phyloP scores from a whole-genome alignment of 2,329 filamentous ascomycete species.

The Cercospora sp. region DNA sequence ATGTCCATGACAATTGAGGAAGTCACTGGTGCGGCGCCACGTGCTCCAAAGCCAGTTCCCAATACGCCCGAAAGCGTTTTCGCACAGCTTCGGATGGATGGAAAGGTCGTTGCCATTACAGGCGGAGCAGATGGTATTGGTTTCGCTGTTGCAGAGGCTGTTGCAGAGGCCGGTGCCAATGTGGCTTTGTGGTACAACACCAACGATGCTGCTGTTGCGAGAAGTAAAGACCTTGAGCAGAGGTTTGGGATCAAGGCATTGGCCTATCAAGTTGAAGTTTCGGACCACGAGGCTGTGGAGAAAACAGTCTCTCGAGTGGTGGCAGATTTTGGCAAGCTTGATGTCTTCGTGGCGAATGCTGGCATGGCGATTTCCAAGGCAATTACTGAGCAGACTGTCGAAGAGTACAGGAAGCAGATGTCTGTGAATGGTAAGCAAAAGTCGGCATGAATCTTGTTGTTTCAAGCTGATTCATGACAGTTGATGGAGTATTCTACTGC shows the following conservation, averaged over 20 bases:
- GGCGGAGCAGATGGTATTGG: slow-evolving; percentile 84
- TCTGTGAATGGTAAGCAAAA: slow-evolving; percentile 52
- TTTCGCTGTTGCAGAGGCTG: slow-evolving; percentile 83
- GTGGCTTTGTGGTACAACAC: slow-evolving; percentile 90
- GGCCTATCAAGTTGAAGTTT: slow-evolving; percentile 72
- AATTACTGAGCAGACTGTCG: slow-evolving; percentile 55
- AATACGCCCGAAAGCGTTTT: slow-evolving; percentile 34
- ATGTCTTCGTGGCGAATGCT: slow-evolving; percentile 86
- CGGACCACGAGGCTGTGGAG: slow-evolving; percentile 66
- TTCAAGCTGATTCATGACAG: slow-evolving; percentile 11
- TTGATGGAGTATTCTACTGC: slow-evolving; percentile 45
- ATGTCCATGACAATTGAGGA: slow-evolving; percentile 40
- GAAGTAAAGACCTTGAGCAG: slow-evolving; percentile 23
- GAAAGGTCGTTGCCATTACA: slow-evolving; percentile 77
- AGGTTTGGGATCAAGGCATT: slow-evolving; percentile 28
- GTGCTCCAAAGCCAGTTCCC: slow-evolving; percentile 32
- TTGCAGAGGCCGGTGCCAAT: slow-evolving; percentile 82
- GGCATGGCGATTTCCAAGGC: slow-evolving; percentile 78
- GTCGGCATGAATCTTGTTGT: not conserved
- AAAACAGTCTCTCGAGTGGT: slow-evolving; percentile 69
- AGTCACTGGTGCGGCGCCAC: slow-evolving; percentile 10
- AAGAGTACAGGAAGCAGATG: slow-evolving; percentile 55
- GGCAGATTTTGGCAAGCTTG: slow-evolving; percentile 70
- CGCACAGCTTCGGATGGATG: slow-evolving; percentile 71
- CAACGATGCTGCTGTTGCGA: slow-evolving; percentile 54